Percentiles rank a stretch among this genome's conserved stretches.
These are phyloP conservation scores for Stagonosporopsis cucurbitacearum DNA, from an alignment of 2,329 filamentous ascomycete genomes.

Conservation along the genomic window DNA sequence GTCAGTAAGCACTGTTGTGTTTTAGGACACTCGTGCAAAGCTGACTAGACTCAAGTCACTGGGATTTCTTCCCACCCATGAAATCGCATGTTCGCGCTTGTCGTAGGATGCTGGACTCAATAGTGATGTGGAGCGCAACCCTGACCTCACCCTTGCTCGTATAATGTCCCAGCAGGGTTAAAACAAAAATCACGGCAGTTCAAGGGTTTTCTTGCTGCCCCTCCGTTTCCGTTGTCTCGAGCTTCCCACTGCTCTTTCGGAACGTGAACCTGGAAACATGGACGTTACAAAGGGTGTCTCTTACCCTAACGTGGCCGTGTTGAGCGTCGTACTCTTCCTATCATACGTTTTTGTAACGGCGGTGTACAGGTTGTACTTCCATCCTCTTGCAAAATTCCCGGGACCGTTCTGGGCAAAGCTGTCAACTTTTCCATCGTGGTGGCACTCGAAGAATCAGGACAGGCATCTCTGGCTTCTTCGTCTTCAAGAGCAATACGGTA, in stretches of 20 bases:
- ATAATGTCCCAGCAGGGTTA: background rate
- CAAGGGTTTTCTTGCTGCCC: background rate
- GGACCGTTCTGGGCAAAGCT: slow-evolving; percentile 26
- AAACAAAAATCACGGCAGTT: background rate
- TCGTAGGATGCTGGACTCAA: background rate
- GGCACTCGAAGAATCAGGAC: slow-evolving; percentile 74
- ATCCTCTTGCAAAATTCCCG: slow-evolving; percentile 31
- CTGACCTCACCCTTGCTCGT: background rate
- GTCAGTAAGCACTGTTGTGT: background rate
- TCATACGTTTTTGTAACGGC: slow-evolving; percentile 1
- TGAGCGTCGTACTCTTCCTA: background rate
- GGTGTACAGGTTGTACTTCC: slow-evolving; percentile 21
- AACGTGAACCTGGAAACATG: background rate
- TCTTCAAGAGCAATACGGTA: slow-evolving; percentile 68
- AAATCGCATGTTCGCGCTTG: background rate
- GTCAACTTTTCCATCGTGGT: slow-evolving; percentile 44
- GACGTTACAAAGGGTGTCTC: background rate
- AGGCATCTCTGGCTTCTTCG: slow-evolving; percentile 75
- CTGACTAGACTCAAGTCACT: background rate
- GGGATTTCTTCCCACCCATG: background rate
- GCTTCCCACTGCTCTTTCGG: background rate
- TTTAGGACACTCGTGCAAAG: background rate
- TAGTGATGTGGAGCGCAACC: background rate
- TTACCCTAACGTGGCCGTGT: slow-evolving; percentile 1
- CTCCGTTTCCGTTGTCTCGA: background rate